These are phyloP conservation scores for Malus hybrid DNA, from an alignment of 331 rosid species.

Conservation along the genomic window DNA sequence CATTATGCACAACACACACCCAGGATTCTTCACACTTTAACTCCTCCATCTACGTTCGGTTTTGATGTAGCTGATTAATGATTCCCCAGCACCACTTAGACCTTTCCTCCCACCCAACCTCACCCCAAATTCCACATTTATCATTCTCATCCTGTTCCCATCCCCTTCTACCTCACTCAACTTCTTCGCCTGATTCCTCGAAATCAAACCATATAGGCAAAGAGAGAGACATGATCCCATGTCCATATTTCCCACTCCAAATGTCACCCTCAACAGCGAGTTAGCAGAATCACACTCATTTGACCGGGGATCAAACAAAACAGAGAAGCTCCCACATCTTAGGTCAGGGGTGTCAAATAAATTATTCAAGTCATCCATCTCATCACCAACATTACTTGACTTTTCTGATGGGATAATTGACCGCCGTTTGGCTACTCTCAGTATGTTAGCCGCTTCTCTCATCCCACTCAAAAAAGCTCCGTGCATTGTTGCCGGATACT, in stretches of 20 bases:
- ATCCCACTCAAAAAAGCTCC: slow-evolving; percentile 91
- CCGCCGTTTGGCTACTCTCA: slow-evolving; percentile 62
- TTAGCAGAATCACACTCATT: slow-evolving; percentile 43
- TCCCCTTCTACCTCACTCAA: slow-evolving; percentile 58
- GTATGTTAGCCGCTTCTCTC: slow-evolving; percentile 93
- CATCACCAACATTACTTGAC: slow-evolving; percentile 8
- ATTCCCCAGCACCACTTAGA: slow-evolving; percentile 37
- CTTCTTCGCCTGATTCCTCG: slow-evolving; percentile 43
- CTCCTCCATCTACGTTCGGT: slow-evolving; percentile 1
- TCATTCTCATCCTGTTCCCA: slow-evolving; percentile 44
- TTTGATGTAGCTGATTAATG: slow-evolving; percentile 39
- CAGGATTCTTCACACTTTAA: not conserved
- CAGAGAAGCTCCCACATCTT: slow-evolving; percentile 58
- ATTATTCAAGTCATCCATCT: slow-evolving; percentile 35
- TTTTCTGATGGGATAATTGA: slow-evolving; percentile 18
- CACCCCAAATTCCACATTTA: slow-evolving; percentile 41
- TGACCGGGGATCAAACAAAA: slow-evolving; percentile 52
- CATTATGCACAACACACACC: not conserved
- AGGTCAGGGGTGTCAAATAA: slow-evolving; percentile 57
- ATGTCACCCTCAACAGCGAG: slow-evolving; percentile 49
- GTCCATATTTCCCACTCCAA: slow-evolving; percentile 34
- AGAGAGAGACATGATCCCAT: slow-evolving; percentile 25
- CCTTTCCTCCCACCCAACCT: slow-evolving; percentile 73
- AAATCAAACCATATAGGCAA: slow-evolving; percentile 50
- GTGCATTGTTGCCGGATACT: slow-evolving; percentile 93